Conservation (phyloP, 768 basidiomycete species). For the Tricholoma matsutake region DNA sequence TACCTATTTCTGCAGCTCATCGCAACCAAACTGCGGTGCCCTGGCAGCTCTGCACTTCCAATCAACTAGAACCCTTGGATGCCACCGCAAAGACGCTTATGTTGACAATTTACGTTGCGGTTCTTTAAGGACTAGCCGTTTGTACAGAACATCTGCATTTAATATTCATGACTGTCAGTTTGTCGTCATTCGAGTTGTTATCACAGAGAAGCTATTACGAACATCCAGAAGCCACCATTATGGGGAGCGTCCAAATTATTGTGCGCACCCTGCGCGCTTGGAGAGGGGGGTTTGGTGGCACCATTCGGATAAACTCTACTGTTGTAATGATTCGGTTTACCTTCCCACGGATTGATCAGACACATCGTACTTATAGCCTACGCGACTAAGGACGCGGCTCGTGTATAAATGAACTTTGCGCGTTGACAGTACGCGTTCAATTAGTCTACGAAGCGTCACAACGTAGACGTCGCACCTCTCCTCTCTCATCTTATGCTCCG, state of each 20-base stretch:
- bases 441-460: no score
- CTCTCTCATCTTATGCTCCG: conserved; percentile 12
- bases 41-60: no score
- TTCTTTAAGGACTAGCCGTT: conserved; percentile 50
- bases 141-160: conserved; percentile 60
- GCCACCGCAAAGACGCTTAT: no score
- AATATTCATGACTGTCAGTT: neutral
- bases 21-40: no score
- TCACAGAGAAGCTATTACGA: conserved; percentile 21
- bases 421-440: no score
- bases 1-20: no score
- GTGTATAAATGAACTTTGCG: no score
- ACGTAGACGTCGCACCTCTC: neutral
- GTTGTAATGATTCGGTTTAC: no score
- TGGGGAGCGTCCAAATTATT: conserved; percentile 61
- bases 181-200: neutral
- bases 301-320: neutral
- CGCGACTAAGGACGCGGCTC: no score
- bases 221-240: conserved; percentile 67
- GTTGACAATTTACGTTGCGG: conserved; percentile 31
- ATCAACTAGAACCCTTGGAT: no score
- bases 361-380: no score
- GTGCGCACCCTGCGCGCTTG: conserved; percentile 41
- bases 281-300: conserved; percentile 25
- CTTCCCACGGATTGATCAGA: no score